Evolutionary conservation across 1,139 yeast genomes (phyloP).

Genomic region (Magnusiomyces fungicola): DNA sequence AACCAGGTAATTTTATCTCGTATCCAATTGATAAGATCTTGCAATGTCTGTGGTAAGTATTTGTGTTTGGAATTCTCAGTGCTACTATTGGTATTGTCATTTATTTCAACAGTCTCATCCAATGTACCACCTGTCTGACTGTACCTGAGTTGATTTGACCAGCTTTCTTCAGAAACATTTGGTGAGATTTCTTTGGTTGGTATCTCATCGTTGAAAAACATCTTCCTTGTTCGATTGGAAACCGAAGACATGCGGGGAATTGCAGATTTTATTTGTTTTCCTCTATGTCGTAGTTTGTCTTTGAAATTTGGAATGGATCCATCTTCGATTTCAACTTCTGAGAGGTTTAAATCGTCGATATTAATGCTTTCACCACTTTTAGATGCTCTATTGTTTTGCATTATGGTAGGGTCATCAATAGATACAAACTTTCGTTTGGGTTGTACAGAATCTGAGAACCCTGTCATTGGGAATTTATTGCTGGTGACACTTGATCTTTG

Average conservation of each 20-base stretch:
- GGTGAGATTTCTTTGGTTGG: not conserved
- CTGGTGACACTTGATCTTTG: too few relatives aligned
- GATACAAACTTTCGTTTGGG: too few relatives aligned
- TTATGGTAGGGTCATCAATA: not conserved
- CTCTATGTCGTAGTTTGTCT: not conserved
- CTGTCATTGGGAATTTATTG: too few relatives aligned
- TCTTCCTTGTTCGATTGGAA: too few relatives aligned
- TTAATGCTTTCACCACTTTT: not conserved
- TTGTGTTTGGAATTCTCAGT: not conserved
- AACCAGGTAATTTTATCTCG: too few relatives aligned
- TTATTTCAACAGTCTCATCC: too few relatives aligned
- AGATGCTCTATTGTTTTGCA: not conserved
- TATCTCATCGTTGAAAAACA: not conserved
- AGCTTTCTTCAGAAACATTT: too few relatives aligned
- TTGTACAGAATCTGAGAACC: too few relatives aligned
- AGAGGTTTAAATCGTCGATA: not conserved
- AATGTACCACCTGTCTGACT: not conserved
- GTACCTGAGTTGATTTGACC: not conserved
- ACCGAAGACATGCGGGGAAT: too few relatives aligned
- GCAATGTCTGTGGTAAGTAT: too few relatives aligned
- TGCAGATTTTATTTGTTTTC: not conserved
- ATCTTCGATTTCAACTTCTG: not conserved
- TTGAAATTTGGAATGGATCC: not conserved
- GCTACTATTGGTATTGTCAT: not conserved
- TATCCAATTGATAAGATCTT: too few relatives aligned